Percentiles rank a stretch among this genome's conserved stretches.
Evolutionary conservation across 495 filamentous ascomycete species (phyloP).

Genomic region (Penicillium crystallinum): DNA sequence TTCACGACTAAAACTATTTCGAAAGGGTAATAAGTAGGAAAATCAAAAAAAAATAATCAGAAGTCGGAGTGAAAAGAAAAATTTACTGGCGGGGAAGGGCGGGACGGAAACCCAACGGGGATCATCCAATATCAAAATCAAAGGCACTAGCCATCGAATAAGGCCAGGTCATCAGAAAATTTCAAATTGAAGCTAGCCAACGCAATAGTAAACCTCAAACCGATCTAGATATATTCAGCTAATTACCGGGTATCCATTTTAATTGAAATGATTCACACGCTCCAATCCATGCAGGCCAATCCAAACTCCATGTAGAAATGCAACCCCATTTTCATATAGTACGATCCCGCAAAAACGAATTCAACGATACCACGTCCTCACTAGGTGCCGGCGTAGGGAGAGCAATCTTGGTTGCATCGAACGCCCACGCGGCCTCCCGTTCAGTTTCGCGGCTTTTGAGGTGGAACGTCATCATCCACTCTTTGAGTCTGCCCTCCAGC

Average conservation of each 20-base stretch:
- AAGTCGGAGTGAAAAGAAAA: no score
- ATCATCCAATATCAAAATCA: no score
- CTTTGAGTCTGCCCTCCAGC: slow-evolving; percentile 35
- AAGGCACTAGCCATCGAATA: no score
- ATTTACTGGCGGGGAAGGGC: no score
- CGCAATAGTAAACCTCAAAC: no score
- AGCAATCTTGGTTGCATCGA: slow-evolving; percentile 30
- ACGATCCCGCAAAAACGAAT: slow-evolving; percentile 21
- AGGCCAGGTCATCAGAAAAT: no score
- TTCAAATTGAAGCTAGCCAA: no score
- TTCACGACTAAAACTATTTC: no score
- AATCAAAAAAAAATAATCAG: no score
- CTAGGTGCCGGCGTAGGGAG: slow-evolving; percentile 23
- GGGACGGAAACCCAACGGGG: no score
- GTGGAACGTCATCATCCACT: slow-evolving; percentile 34
- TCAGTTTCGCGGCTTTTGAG: slow-evolving; percentile 23
- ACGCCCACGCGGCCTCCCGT: slow-evolving; percentile 36
- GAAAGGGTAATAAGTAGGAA: no score
- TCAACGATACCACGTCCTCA: slow-evolving; percentile 19
- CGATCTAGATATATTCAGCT: slow-evolving; percentile 23
- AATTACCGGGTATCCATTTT: slow-evolving; percentile 7
- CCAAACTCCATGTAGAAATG: slow-evolving; percentile 5
- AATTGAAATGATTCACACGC: background rate
- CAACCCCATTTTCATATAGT: background rate
- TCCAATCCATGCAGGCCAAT: slow-evolving; percentile 12